A percentile compares a stretch with the other conserved stretches of the same genome.
Evolutionary conservation across 2,329 filamentous ascomycete species (phyloP).

Genomic region (Ceratocystiopsis sp.): DNA sequence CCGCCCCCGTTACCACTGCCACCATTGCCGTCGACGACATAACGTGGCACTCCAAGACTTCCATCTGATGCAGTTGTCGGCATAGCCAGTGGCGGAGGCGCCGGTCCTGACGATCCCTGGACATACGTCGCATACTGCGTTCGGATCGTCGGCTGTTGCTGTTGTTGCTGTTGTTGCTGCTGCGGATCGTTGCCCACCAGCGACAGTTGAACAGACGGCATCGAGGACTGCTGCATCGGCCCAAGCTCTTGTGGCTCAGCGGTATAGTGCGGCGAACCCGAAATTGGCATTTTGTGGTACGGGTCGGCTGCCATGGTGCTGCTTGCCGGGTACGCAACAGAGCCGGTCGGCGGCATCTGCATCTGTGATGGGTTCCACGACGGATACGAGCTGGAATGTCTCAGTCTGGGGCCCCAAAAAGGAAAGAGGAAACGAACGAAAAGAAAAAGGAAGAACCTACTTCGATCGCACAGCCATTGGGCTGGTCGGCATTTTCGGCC

Average conservation of each 20-base stretch:
- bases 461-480: conserved; percentile 40
- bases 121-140: conserved; percentile 28
- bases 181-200: conserved; percentile 31
- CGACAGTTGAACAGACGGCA: conserved; percentile 36
- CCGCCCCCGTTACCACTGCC: too few species aligned
- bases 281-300: conserved; percentile 35
- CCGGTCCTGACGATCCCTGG: conserved; percentile 30
- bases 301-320: conserved; percentile 32
- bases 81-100: conserved; percentile 31
- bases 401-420: too few species aligned
- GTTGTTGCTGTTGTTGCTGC: not conserved
- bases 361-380: conserved; percentile 37
- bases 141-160: conserved; percentile 23
- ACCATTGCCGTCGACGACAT: conserved; percentile 21
- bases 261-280: conserved; percentile 28
- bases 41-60: conserved; percentile 36
- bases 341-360: conserved; percentile 15
- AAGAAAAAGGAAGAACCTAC: conserved; percentile 23
- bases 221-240: conserved; percentile 32
- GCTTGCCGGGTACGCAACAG: conserved; percentile 24
- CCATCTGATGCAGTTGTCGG: conserved; percentile 21
- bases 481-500: conserved; percentile 34
- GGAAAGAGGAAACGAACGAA: not conserved
- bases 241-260: conserved; percentile 34
- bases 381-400: conserved; percentile 32